Base-by-base conservation (phyloP, 2,329 filamentous ascomycete genomes). In the Paraphoma sp. region DNA sequence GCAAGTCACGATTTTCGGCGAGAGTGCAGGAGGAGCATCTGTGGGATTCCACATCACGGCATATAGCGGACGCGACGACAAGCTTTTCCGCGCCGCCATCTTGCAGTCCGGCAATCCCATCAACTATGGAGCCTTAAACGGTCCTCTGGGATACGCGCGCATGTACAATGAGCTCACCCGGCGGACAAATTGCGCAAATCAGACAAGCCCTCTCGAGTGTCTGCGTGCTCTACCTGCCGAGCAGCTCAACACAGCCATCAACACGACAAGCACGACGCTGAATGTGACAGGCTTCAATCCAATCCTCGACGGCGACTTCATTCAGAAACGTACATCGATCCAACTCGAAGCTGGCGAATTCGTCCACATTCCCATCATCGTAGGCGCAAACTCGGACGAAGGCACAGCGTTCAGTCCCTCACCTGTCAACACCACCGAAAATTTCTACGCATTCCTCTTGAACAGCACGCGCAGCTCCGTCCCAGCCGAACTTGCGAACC, bases 341-440 rank as follows among this genome's bases (percentile, higher is more conserved):
- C 84, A 88, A 62, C 76, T 91, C 6, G 74, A 77, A 1, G 71
- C 80, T 5, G 87, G 87, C 45, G 81, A 82, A 16, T 89, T 90
- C 60, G 83, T 89, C 53, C 81, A 85, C 50, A 85, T 90, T 0
- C 86, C 87, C 1, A 82, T 90, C 41, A 79, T 91, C 6, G 77
- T 82, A 33, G 88, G 89, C 6, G 83, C 82, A 36, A 90, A 89
- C 70, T 83, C 83, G 1, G 88, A 91, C 63, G 89, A 91, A 69
- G 89, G 87, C 2, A 83, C 83, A 0, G 77, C 78, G 1, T 89
- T 88, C 64, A 82, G 79, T 0, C 80, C 81, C 10, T 70, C 58
- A 6, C 83, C 81, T 14, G 82, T 89, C 58, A 83, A 87, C 67
- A 85, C 82, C 1, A 83, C 80, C 10, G 80, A 76, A 14, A 79